These are phyloP conservation scores for Dictyostelium discoideum DNA, from an alignment of 78 protist genomes.

Conservation along the genomic window DNA sequence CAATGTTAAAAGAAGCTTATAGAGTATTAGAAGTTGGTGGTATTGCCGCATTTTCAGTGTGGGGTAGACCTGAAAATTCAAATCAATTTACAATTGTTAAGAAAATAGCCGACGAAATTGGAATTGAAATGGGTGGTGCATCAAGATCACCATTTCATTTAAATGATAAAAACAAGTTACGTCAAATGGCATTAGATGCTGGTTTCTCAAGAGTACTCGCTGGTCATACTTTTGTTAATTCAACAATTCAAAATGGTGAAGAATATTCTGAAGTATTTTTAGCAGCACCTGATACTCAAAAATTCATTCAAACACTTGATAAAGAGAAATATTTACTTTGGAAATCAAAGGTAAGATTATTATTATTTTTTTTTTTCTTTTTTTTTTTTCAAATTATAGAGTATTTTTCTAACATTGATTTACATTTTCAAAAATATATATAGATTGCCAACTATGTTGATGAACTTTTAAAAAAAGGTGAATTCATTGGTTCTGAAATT, in stretches of 20 bases:
- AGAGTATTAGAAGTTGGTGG: slow-evolving; percentile 76
- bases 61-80: slow-evolving; percentile 69
- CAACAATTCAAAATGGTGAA: background rate
- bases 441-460: slow-evolving; percentile 36
- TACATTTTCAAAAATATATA: background rate
- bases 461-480: slow-evolving; percentile 1
- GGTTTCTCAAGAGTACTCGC: slow-evolving; percentile 26
- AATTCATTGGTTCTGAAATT: slow-evolving; percentile 38
- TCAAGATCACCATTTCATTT: slow-evolving; percentile 47
- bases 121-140: background rate
- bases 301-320: background rate
- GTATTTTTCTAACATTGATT: too few relatives aligned
- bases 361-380: background rate
- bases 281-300: slow-evolving; percentile 1
- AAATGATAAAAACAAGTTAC: background rate
- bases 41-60: slow-evolving; percentile 51
- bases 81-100: slow-evolving; percentile 38
- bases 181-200: slow-evolving; percentile 56
- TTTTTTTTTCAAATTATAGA: background rate
- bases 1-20: slow-evolving; percentile 28
- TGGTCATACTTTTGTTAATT: slow-evolving; percentile 32
- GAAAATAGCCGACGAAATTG: background rate
- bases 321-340: slow-evolving; percentile 6
- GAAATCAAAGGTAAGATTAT: slow-evolving; percentile 25
- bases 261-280: slow-evolving; percentile 31